phyloP scores from a whole-genome alignment of 257 asterid genomes.

The Solanum medicagineum region DNA sequence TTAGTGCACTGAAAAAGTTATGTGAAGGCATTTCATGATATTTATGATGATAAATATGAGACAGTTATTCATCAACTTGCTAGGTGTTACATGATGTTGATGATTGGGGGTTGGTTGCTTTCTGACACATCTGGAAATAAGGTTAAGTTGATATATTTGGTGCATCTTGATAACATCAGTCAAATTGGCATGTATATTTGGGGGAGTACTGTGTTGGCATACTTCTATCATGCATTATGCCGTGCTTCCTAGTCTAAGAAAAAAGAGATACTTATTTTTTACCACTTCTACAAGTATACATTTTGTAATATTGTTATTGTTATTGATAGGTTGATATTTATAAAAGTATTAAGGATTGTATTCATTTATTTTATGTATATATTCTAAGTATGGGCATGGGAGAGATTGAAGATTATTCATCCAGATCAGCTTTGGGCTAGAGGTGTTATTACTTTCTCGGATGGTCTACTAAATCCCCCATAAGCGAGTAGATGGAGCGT shows the following conservation, averaged over 20 bases:
- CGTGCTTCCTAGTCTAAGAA: conserved; percentile 68
- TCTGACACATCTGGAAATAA: conserved; percentile 74
- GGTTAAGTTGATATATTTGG: conserved; percentile 77
- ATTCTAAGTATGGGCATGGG: background rate
- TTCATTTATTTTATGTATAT: too few relatives aligned
- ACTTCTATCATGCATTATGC: conserved; percentile 64
- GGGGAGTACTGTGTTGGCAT: conserved; percentile 69
- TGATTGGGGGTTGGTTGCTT: conserved; percentile 56
- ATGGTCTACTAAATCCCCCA: background rate
- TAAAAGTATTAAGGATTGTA: background rate
- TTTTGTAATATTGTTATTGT: background rate
- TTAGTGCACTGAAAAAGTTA: conserved; percentile 54
- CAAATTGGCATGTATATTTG: conserved; percentile 60
- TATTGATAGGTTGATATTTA: conserved; percentile 62
- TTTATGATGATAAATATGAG: conserved; percentile 48
- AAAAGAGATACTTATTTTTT: background rate
- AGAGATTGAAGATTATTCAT: background rate
- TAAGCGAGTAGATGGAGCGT: background rate
- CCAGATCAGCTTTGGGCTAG: background rate
- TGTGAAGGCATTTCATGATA: conserved; percentile 41
- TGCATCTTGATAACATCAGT: conserved; percentile 56
- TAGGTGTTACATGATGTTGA: conserved; percentile 65
- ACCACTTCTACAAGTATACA: background rate
- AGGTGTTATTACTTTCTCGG: background rate
- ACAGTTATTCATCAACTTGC: conserved; percentile 39